phyloP scores from a whole-genome alignment of 805 yeast genomes.

The Ogataea pini region DNA sequence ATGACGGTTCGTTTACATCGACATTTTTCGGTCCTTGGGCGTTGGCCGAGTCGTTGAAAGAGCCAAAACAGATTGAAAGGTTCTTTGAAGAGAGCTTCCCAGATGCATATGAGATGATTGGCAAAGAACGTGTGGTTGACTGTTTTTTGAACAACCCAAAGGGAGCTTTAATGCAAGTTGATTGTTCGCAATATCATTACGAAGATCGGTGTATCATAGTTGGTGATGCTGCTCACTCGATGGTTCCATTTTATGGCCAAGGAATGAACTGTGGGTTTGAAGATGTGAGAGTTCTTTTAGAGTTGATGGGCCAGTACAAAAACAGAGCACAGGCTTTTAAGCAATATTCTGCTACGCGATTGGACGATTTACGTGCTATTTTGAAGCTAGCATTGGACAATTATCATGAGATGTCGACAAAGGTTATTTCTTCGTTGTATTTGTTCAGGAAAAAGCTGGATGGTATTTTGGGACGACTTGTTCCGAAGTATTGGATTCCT shows the following conservation, averaged over 20 bases:
- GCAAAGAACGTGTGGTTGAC: constrained; percentile 45
- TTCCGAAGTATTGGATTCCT: constrained; percentile 76
- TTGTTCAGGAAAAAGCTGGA: constrained; percentile 70
- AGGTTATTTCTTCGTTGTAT: constrained; percentile 64
- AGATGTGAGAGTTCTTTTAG: constrained; percentile 72
- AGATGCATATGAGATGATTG: constrained; percentile 73
- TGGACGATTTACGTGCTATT: constrained; percentile 71
- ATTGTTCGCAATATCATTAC: constrained; percentile 68
- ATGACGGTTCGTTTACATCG: constrained; percentile 84
- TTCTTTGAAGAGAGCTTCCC: constrained; percentile 68
- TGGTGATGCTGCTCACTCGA: constrained; percentile 95
- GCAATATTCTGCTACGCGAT: constrained; percentile 55
- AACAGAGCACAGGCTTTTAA: constrained; percentile 51
- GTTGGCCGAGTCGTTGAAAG: constrained; percentile 53
- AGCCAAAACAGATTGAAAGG: constrained; percentile 39
- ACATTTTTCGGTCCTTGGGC: constrained; percentile 86
- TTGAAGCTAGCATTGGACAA: constrained; percentile 76
- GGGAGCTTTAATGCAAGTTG: constrained; percentile 75
- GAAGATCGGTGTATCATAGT: constrained; percentile 63
- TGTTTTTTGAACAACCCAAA: constrained; percentile 64
- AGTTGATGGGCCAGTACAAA: constrained; percentile 41
- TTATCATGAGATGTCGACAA: constrained; percentile 83
- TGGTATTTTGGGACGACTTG: constrained; percentile 54
- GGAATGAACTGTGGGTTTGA: constrained; percentile 97
- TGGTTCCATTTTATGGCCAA: constrained; percentile 98